Evolutionary conservation across 2,329 filamentous ascomycete genomes (phyloP), one percentile per base, ranked within the genome.

Genomic region (Cordyceps cicadae): DNA sequence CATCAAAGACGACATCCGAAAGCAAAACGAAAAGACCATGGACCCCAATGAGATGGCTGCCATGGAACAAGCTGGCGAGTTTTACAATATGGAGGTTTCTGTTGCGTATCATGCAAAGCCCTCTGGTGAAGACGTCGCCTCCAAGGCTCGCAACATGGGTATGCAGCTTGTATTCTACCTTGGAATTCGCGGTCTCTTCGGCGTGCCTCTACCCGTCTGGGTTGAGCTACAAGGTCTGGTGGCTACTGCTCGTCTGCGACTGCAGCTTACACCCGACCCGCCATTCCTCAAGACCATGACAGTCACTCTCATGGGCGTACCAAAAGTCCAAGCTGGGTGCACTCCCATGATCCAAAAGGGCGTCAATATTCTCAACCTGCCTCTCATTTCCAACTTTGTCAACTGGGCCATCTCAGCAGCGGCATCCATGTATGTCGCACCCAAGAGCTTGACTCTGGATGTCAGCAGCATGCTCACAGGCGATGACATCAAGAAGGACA

Each of bases 131-230:
- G 83, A 87, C 53, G 81, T 91, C 15, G 88, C 89, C 2, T 88
- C 89, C 51, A 94, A 92, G 73, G 91, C 92, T 6, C 85, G 88
- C 66, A 97, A 97, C 71, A 96, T 97, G 90, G 92, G 96, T 69
- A 96, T 97, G 91, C 89, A 95, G 68, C 76, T 97, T 15, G 85
- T 97, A 9, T 97, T 99, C 72, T 97, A 97, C 65, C 82, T 97
- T 1, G 94, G 94, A 61, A 78, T 96, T 69, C 91, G 89, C 70
- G 92, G 92, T 0, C 79, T 97, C 5, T 94, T 97, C 66, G 92
- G 92, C 32, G 87, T 96, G 0, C 92, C 92, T 0, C 79, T 96
- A 21, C 92, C 91, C 0, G 89, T 96, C 54, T 95, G 83, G 81
- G 91, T 96, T 60, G 92, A 97, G 73, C 79, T 97, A n/a, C 86